Conservation (phyloP, 495 filamentous ascomycete genomes). For the Pyronema omphalodes region DNA sequence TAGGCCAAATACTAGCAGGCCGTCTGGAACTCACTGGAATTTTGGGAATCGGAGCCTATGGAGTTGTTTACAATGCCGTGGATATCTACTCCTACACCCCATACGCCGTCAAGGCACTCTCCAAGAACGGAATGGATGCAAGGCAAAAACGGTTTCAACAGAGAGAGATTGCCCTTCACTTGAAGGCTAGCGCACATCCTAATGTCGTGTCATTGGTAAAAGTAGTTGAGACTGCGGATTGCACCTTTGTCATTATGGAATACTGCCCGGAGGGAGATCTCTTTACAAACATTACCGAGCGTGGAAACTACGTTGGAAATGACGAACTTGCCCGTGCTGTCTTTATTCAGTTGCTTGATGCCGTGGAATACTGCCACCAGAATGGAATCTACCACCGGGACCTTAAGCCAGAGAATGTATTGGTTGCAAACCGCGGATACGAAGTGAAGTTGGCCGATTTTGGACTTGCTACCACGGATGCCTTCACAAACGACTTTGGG, state of each 20-base stretch:
- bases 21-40: conserved; percentile 68
- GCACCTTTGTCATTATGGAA: conserved; percentile 92
- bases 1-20: conserved; percentile 68
- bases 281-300: conserved; percentile 92
- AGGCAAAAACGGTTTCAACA: conserved; percentile 81
- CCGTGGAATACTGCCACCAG: conserved; percentile 86
- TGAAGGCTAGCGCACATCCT: conserved; percentile 67
- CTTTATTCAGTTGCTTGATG: conserved; percentile 94
- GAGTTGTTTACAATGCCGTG: conserved; percentile 85
- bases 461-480: conserved; percentile 73
- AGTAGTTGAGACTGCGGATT: conserved; percentile 83
- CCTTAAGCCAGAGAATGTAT: conserved; percentile 93
- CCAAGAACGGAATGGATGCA: conserved; percentile 75
- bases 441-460: conserved; percentile 95
- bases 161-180: conserved; percentile 80
- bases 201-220: conserved; percentile 89
- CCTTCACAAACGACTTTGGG: conserved; percentile 79
- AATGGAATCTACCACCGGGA: conserved; percentile 94
- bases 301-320: conserved; percentile 80
- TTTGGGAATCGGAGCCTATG: conserved; percentile 87
- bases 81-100: conserved; percentile 64
- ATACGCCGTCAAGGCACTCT: conserved; percentile 93
- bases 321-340: conserved; percentile 70
- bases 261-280: conserved; percentile 95
- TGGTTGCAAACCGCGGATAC: conserved; percentile 71